These are phyloP conservation scores for Acmispon strigosus DNA, from an alignment of 306 rosid species.

Conservation along the genomic window DNA sequence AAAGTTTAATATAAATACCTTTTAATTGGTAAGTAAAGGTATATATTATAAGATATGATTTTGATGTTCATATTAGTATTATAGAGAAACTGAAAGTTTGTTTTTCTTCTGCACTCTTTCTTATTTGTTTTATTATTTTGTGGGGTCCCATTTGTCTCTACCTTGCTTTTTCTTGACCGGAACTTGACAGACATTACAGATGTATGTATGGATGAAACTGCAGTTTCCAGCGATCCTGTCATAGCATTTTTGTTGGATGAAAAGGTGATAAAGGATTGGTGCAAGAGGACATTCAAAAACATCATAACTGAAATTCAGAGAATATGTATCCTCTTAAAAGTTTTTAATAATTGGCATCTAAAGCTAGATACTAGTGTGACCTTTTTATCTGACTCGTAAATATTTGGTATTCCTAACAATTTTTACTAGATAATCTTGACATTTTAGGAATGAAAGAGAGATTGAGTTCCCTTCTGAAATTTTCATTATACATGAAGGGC, in stretches of 20 bases:
- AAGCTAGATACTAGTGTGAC: neutral
- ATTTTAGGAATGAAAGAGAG: constrained; percentile 42
- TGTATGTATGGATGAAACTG: constrained; percentile 97
- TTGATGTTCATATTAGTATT: neutral
- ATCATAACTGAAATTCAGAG: constrained; percentile 61
- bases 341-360: constrained; percentile 17
- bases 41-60: neutral
- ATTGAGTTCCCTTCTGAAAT: constrained; percentile 61
- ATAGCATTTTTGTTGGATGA: constrained; percentile 98
- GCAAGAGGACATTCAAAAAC: constrained; percentile 74
- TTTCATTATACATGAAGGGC: constrained; percentile 60
- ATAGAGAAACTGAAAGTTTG: neutral
- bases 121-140: neutral
- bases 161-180: constrained; percentile 50
- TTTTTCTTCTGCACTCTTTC: neutral
- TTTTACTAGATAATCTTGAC: constrained; percentile 58
- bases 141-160: neutral
- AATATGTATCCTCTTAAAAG: constrained; percentile 70
- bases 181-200: constrained; percentile 80
- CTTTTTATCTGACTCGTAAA: neutral
- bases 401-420: constrained; percentile 30
- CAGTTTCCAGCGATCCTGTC: constrained; percentile 97
- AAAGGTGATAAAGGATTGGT: constrained; percentile 99
- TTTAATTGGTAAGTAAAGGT: neutral
- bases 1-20: neutral